phyloP scores from a whole-genome alignment of 2,329 filamentous ascomycete genomes.

The Xylariomycetidae sp. region DNA sequence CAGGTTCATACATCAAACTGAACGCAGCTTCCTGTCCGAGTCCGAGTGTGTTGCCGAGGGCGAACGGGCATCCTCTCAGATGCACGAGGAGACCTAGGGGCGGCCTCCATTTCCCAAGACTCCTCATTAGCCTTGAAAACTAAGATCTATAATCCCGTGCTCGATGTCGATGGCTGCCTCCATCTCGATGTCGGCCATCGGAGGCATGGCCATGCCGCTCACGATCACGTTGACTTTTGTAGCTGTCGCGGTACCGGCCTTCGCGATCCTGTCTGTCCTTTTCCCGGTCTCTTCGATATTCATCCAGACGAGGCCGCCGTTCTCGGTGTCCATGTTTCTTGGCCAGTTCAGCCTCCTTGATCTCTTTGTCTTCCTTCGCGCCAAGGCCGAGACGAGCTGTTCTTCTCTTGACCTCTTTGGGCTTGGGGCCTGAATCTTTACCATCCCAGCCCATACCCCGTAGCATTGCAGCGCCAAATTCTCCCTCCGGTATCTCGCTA shows the following conservation, averaged over 20 bases:
- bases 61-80: too few relatives aligned
- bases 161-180: constrained; percentile 26
- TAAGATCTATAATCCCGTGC: too few relatives aligned
- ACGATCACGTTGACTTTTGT: constrained; percentile 41
- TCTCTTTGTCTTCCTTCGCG: constrained; percentile 71
- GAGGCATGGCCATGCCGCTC: constrained; percentile 29
- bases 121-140: too few relatives aligned
- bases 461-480: constrained; percentile 86
- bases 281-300: constrained; percentile 41
- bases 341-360: constrained; percentile 57
- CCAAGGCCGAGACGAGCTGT: constrained; percentile 83
- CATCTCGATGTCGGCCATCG: constrained; percentile 23
- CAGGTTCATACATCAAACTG: too few relatives aligned
- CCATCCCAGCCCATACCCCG: constrained; percentile 95
- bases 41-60: too few relatives aligned
- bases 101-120: too few relatives aligned
- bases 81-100: too few relatives aligned
- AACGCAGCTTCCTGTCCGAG: too few relatives aligned
- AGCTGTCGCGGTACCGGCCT: constrained; percentile 34
- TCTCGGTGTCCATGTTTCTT: constrained; percentile 34
- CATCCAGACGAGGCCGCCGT: constrained; percentile 40
- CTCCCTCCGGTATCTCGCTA: constrained; percentile 82
- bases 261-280: constrained; percentile 37
- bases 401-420: constrained; percentile 61
- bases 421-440: constrained; percentile 45